Evolutionary conservation across 2,329 filamentous ascomycete genomes (phyloP), one percentile per base, ranked within the genome.

Genomic region (Neofusicoccum ribis): DNA sequence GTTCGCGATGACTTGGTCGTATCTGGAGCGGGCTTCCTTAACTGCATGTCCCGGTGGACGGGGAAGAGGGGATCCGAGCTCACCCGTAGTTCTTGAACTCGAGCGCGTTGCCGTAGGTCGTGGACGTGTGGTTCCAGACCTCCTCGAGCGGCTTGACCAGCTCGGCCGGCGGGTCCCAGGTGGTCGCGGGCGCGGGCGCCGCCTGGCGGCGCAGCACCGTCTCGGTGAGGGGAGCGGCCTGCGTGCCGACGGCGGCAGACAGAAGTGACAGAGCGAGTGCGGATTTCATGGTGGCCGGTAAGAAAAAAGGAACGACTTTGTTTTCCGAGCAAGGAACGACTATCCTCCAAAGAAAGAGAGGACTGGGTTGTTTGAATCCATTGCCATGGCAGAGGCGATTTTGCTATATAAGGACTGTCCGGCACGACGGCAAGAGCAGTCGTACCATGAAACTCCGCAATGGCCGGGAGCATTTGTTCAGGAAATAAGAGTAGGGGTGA

Each of bases 11-110:
- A 74, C 67, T 60, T 72, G 70, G 66, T 76, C 73, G 51, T 70
- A 76, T 37, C 71, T 31, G 27, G 27, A 5, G 27, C 5, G 5
- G 27, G 27, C 27, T 31, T 5, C 2, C 27, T 31, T 7, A 31
- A 1, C 5, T 0, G 6, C 27, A 7, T 7, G 6, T 31, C 27
- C 27, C 27, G 27, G 27, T 1, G 27, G 27, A 31, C 27, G 27
- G 6, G 27, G 27, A 31, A 7, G 27, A 7, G 27, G 27, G 27
- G 27, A 7, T 31, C 6, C 27, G 27, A 31, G 27, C 27, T 31
- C 27, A 31, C 27, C 27, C 70, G 56, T 71, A 75, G 69, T 75
- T 75, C 66, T 70, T 71, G 68, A 74, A 74, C 54, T 59, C 67
- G 9, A 72, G 67, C 17, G 69, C 5, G 20, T 70, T 65, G 4